Base-by-base conservation (phyloP, 352 stramenopile genomes). In the Aphanomyces astaci region DNA sequence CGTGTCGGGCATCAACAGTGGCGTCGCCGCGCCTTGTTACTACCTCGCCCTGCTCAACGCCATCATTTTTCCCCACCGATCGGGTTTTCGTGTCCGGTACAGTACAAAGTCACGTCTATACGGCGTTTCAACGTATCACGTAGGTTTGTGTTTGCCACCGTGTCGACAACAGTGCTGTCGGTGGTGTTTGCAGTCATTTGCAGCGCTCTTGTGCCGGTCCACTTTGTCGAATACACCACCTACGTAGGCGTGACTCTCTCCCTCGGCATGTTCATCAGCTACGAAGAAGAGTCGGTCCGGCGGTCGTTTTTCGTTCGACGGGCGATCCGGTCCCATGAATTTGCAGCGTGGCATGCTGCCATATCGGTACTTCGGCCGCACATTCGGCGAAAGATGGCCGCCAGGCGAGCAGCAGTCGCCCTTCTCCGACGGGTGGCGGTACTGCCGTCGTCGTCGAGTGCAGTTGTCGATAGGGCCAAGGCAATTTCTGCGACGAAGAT, bases 211-310 rank as follows among this genome's bases (percentile, higher is more conserved):
- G 19, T 28, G 1, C 40, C 52, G 2, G 11, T 13, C n/a, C 62
- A 63, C 19, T 51, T 60, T 2, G 5, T 62, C 22, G 72, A 70
- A 9, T 84, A 78, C 43, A 66, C 68, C 0, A 67, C 70, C n/a
- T 84, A 78, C 59, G 72, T 78, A 11, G 62, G 51, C 3, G 40
- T 78, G 1, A 74, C 72, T 19, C 74, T 77, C 33, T 70, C 80
- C 3, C 40, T 81, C 1, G 77, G 70, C 9, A 81, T 81, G 77
- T 76, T 84, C 71, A 72, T 80, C 19, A 84, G 75, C 65, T 72
- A 81, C 46, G 73, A 84, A 71, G 75, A 83, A 66, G 77, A 84
- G 68, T 77, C 75, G 62, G 59, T 84, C 31, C 77, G 75, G 3
- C 72, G 75, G n/a, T 72, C 76, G 31, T 83, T 84, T 51, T 81